These are phyloP conservation scores for Leptomonas pyrrhocoris DNA, from an alignment of 208 protist genomes.

Conservation along the genomic window DNA sequence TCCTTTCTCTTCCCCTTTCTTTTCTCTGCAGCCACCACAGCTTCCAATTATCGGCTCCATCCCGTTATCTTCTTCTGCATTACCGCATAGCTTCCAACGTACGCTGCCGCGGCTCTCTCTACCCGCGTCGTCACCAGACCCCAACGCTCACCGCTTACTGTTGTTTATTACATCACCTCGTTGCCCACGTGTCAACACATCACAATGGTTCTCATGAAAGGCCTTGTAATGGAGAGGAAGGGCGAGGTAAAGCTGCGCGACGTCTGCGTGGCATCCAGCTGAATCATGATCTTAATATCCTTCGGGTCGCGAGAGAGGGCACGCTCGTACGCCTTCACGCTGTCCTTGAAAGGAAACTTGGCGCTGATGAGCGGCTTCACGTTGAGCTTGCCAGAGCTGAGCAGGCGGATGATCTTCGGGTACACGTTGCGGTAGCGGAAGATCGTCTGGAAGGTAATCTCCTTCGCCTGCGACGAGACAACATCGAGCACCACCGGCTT, in stretches of 20 bases:
- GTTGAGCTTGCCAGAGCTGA: constrained; percentile 53
- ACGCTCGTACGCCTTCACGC: constrained; percentile 46
- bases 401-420: constrained; percentile 69
- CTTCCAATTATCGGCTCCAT: too few relatives aligned
- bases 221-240: constrained; percentile 47
- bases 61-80: too few relatives aligned
- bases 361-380: constrained; percentile 62
- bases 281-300: constrained; percentile 60
- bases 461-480: constrained; percentile 17
- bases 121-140: too few relatives aligned
- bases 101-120: too few relatives aligned
- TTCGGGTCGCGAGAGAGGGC: constrained; percentile 41
- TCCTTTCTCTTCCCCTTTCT: background rate
- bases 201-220: constrained; percentile 51
- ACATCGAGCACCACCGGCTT: constrained; percentile 42
- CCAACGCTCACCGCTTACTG: constrained; percentile 3
- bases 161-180: too few relatives aligned
- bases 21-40: background rate
- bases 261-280: constrained; percentile 40
- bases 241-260: constrained; percentile 41
- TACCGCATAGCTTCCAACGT: too few relatives aligned
- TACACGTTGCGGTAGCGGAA: constrained; percentile 65
- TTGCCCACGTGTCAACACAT: too few relatives aligned
- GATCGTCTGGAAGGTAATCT: constrained; percentile 37
- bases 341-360: constrained; percentile 47